Base-by-base conservation (phyloP, 768 basidiomycete genomes). In the Russula brevipes region DNA sequence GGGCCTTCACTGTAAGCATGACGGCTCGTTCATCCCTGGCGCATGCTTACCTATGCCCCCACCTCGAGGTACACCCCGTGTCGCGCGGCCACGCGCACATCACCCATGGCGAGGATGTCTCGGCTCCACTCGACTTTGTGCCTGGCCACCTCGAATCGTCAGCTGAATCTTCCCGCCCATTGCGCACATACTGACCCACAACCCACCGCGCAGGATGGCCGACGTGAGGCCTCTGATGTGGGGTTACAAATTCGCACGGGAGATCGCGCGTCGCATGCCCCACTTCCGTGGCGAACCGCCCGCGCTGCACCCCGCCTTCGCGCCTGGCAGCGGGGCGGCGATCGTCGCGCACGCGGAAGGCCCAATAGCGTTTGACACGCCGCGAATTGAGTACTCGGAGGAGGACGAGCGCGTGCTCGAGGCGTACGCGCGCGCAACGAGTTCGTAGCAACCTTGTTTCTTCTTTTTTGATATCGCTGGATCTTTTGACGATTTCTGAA, bases 191-290 rank as follows among this genome's bases (percentile, higher is more conserved):
- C 41, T 42, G 41, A 42, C 14, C 19, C 11, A 24, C n/a, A 5
- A 6, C 24, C 24, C 24, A 42, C 41, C 38, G 41, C 14, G 41
- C 41, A 42, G 73, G 24, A 63, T 67, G 49, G 72, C 66, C 12
- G 74, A 75, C 44, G 57, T 87, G 6, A 76, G 70, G 1, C 72
- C 78, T 24, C 65, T 85, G 52, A 74, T 74, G 57, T 82, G 82
- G 77, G 75, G 69, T 0, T 87, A 86, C 71, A 88, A 87, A 66
- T 78, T 77, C 57, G 58, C 70, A 3, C 77, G 85, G 1, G 85
- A 88, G 72, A 65, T 83, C 10, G 73, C 76, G 4, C 79, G 86
- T 41, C 81, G 86, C 16, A 83, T 85, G 80, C 60, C 72, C 11
- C 67, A 62, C 46, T 78, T 77, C 51, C 72, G 75, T 14, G 77